Base-by-base conservation (phyloP, 2,329 filamentous ascomycete species). In the Aspergillus sp. region DNA sequence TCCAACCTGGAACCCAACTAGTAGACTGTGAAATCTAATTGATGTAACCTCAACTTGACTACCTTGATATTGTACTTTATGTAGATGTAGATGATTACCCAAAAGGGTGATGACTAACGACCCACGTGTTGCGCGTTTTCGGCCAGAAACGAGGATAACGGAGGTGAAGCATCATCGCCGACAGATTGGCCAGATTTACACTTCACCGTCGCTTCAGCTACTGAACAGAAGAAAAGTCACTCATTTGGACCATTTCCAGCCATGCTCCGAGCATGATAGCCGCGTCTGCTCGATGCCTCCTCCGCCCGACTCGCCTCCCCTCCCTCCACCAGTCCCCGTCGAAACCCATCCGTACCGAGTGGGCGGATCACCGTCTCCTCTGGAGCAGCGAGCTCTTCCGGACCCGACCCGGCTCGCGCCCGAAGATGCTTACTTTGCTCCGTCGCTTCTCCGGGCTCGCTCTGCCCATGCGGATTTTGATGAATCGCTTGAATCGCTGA, bases 361-460 rank as follows among this genome's bases (percentile, higher is more conserved):
- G 39, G 57, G 60, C 29, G 61, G 58, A 33, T 50, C 66, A 32
- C 65, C 67, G 46, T 57, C 65, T 49, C 59, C 61, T 47, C 54
- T 60, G 13, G 57, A 59, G 28, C 59, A 62, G 35, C 64, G 65
- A 19, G 61, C 66, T 28, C 73, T 74, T 37, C 65, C 74, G 42
- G 79, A 83, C 54, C 82, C 83, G 28, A 83, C 78, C 40, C 83
- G 83, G 50, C 82, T 95, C 34, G 85, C 88, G 4, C 89, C 89
- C 11, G 86, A 91, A 70, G 89, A 95, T 79, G 89, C 88, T 43
- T 88, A 88, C 67, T 77, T 81, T 58, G 70, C 77, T 10, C 65
- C 75, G 11, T 81, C 83, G 2, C 79, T 84, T 32, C 81, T 82
- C 5, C 77, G 81, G 42, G 65, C 67, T 39, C 69, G 70, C 40